Evolutionary conservation across 2,329 filamentous ascomycete species (phyloP).

Genomic region (Trichoderma endophyticum): DNA sequence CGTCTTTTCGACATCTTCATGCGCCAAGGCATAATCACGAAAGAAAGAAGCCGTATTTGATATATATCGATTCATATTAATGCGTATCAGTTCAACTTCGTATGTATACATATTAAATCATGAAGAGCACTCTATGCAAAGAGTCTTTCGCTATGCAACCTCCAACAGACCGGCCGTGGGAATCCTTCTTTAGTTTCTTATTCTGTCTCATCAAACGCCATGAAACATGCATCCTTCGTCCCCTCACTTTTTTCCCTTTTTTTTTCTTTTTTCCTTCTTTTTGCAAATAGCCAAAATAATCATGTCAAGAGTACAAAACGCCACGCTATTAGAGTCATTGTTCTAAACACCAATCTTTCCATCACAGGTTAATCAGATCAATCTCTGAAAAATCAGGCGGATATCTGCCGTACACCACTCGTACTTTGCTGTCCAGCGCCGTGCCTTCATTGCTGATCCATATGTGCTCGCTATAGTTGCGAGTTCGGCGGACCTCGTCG

Average conservation of each 20-base stretch:
- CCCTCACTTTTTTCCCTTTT: not conserved
- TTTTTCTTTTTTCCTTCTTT: not conserved
- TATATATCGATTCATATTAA: not conserved
- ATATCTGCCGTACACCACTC: constrained; percentile 78
- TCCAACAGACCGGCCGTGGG: not conserved
- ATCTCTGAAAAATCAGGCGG: constrained; percentile 88
- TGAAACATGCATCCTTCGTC: not conserved
- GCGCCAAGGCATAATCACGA: not conserved
- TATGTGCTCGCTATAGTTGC: constrained; percentile 71
- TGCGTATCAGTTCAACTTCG: not conserved
- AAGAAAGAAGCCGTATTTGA: not conserved
- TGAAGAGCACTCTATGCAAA: not conserved
- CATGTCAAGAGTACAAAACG: not conserved
- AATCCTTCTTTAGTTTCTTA: not conserved
- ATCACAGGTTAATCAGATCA: constrained; percentile 77
- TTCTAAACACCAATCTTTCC: not conserved
- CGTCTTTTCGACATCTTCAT: not conserved
- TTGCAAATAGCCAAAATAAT: not conserved
- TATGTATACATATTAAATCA: not conserved
- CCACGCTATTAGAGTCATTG: not conserved
- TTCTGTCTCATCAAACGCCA: constrained; percentile 5
- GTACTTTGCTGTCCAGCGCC: constrained; percentile 76
- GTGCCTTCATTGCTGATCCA: constrained; percentile 96
- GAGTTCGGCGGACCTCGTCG: constrained; percentile 80
- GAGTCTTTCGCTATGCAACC: not conserved